Evolutionary conservation across 1,139 yeast species (phyloP).

Genomic region (Pichia sp.): DNA sequence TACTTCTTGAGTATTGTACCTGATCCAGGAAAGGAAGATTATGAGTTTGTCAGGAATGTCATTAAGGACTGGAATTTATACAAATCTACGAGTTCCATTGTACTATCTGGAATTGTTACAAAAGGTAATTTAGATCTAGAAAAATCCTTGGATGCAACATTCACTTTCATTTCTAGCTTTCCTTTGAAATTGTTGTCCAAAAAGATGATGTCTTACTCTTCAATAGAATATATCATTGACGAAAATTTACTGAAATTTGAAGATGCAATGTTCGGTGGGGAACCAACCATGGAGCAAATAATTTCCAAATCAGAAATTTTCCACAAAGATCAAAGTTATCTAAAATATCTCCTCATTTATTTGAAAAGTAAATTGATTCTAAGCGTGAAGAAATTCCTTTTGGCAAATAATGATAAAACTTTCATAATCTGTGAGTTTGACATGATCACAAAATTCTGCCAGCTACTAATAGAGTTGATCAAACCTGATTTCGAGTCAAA

Average conservation of each 20-base stretch:
- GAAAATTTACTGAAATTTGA: constrained; percentile 3
- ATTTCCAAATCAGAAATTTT: not conserved
- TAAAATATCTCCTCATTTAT: not conserved
- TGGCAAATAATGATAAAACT: not conserved
- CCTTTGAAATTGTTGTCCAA: constrained; percentile 1
- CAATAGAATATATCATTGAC: constrained; percentile 6
- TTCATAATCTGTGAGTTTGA: constrained; percentile 2
- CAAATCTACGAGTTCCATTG: not conserved
- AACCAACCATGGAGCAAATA: not conserved
- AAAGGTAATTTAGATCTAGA: constrained; percentile 6
- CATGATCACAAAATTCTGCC: constrained; percentile 3
- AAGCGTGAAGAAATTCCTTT: not conserved
- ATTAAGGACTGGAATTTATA: not conserved
- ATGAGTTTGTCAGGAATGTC: not conserved
- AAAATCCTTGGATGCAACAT: constrained; percentile 2
- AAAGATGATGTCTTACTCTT: constrained; percentile 5
- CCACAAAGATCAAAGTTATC: constrained; percentile 5
- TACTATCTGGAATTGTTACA: constrained; percentile 9
- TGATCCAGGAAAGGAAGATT: not conserved
- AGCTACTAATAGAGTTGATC: constrained; percentile 4
- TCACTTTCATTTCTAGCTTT: constrained; percentile 1
- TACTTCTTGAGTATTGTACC: not conserved
- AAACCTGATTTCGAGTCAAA: constrained; percentile 1
- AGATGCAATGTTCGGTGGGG: not conserved
- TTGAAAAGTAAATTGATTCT: constrained; percentile 1